Evolutionary conservation across 441 rosid species (phyloP), one percentile per base, ranked within the genome.

Genomic region (Populus tomentosa): DNA sequence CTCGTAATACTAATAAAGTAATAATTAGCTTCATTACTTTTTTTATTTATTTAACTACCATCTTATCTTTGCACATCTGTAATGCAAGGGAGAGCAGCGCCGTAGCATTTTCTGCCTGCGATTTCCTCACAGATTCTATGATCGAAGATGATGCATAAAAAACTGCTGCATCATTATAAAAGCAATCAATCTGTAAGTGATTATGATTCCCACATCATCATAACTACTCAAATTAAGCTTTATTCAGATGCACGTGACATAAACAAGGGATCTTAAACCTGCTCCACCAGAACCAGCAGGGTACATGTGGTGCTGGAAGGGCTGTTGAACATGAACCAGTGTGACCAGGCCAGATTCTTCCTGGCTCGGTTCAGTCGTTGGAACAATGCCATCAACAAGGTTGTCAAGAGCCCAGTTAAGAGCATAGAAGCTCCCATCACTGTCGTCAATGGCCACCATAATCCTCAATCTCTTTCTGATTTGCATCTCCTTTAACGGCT

Each of bases 361-460:
- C 24, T 67, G 63, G 40, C 70, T 75, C 13, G 76, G 67, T 33
- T 53, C 89, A 46, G 13, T 70, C 2, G 79, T 50, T 10, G 85
- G 64, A 35, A 18, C 53, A 10, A 63, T 71, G 28, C 76, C 71
- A 20, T 66, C 20, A 21, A 82, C 64, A 28, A 92, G 82, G 72
- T 88, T 75, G 62, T 89, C 89, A 18, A 90, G 88, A 4, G 80
- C 84, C 98, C 94, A 92, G 26, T 83, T 74, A 7, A 93, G 90
- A 7, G 93, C 94, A 30, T 87, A 86, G 78, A 90, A 90, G 79
- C 98, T 90, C 18, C 81, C 82, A 9, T 86, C 93, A 73, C 93
- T 92, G n/a, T 93, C 95, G 69, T 93, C 97, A n/a, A 93, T 42
- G 0, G 89, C 92, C 82, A 87, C 91, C 90, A 89, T 77, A 70